A percentile compares a stretch with the other conserved stretches of the same genome.
Conservation (phyloP, 140 eudicot genomes). For the Oenanthe javanica region DNA sequence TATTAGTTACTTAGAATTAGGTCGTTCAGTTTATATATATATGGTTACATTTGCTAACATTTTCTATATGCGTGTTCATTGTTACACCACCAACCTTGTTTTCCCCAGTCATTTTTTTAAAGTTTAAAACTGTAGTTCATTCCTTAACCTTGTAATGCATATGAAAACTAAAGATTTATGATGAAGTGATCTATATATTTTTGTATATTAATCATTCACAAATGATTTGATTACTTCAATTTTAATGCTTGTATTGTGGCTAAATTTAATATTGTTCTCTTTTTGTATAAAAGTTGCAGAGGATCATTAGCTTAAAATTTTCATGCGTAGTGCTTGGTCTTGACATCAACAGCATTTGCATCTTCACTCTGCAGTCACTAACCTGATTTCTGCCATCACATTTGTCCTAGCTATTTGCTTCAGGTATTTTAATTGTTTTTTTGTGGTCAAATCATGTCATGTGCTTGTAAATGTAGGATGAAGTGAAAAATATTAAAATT, state of each 20-base stretch:
- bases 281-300: conserved; percentile 4
- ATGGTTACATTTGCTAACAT: background rate
- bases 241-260: no score
- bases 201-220: no score
- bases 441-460: background rate
- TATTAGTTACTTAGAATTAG: background rate
- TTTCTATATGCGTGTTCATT: background rate
- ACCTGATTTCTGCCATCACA: conserved; percentile 28
- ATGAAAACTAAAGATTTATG: background rate
- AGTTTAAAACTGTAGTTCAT: background rate
- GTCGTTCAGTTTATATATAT: background rate
- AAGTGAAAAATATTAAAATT: no score
- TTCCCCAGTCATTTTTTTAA: background rate
- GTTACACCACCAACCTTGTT: background rate
- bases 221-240: no score
- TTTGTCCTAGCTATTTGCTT: conserved; percentile 18
- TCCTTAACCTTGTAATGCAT: background rate
- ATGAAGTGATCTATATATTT: background rate
- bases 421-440: conserved; percentile 3
- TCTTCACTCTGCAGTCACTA: conserved; percentile 13
- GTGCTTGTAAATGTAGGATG: background rate
- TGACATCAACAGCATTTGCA: conserved; percentile 30
- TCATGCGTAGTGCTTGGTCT: conserved; percentile 17
- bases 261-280: background rate
- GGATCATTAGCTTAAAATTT: conserved; percentile 26